Base-by-base conservation (phyloP, 352 stramenopile species). In the Phytophthora hybrid region DNA sequence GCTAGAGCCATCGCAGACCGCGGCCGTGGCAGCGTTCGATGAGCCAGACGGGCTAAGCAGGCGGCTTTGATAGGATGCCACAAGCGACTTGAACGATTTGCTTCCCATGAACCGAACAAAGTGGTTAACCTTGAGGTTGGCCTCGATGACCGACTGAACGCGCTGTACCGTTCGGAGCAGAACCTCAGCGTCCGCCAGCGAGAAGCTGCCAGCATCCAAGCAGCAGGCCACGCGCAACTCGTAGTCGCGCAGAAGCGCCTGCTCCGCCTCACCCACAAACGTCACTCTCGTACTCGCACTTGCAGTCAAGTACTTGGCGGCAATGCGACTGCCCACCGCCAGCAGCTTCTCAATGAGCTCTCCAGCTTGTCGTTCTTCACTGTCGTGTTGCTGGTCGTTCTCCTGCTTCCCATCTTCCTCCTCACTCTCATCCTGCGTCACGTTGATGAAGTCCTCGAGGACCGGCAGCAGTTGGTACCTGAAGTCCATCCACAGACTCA, bases 91-190 rank as follows among this genome's bases (percentile, higher is more conserved):
- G 73, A 96, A 95, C 39, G 85, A 93, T 19, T 89, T 80, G 54
- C 87, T 94, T 32, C 80, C 79, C 85, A 96, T 94, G 62, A 96
- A 96, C 6, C 89, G 86, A 34, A 96, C 88, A 69, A 96, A 96
- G 59, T 96, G 87, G 71, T 96, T 95, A 51, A 96, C 87, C 47
- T 90, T 88, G 34, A 96, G 79, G 31, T 94, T 82, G 49, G 90
- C 82, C 65, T 96, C 88, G 65, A 96, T 88, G 7, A 88, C 77
- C 8, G 10, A 44, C 57, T 85, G 79, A 23, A 95, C 87, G 34
- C 81, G 80, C 37, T 87, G 63, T 8, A 93, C 80, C 1, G 81
- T 90, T 56, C 73, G 76, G 4, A 89, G 72, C 73, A 94, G 70
- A 32, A 82, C 76, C 34, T 92, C 85, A 18, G 87, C 87, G 55